Evolutionary conservation across 768 basidiomycete genomes (phyloP).

Genomic region (Suillus cothurnatus): DNA sequence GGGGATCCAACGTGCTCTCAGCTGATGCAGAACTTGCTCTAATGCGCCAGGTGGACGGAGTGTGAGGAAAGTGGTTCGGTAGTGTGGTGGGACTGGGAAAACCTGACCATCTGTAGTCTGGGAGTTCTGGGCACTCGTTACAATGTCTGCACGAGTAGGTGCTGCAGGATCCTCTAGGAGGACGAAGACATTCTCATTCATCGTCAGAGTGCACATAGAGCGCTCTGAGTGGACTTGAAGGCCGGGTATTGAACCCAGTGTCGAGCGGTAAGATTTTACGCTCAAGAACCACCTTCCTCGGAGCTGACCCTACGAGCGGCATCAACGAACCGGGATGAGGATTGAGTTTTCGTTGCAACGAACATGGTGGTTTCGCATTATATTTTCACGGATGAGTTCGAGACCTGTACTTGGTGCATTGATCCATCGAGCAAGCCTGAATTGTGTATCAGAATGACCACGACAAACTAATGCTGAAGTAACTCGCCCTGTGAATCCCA

Average conservation of each 20-base stretch:
- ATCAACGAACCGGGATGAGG: constrained; percentile 19
- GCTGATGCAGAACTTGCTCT: constrained; percentile 72
- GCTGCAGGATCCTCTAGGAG: constrained; percentile 75
- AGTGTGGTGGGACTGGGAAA: constrained; percentile 50
- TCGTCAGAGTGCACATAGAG: constrained; percentile 73
- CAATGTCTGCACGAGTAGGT: constrained; percentile 64
- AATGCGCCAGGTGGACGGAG: constrained; percentile 72
- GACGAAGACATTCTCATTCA: constrained; percentile 82
- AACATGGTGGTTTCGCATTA: constrained; percentile 69
- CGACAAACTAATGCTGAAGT: neutral
- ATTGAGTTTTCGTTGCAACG: constrained; percentile 22
- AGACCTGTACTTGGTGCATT: constrained; percentile 79
- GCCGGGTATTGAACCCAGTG: constrained; percentile 57
- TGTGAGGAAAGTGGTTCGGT: constrained; percentile 76
- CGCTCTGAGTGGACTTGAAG: constrained; percentile 58
- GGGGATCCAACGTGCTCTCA: constrained; percentile 76
- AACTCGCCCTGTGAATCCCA: constrained; percentile 68
- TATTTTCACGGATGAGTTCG: constrained; percentile 68
- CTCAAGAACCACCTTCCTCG: constrained; percentile 71
- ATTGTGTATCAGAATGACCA: constrained; percentile 8
- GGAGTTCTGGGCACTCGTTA: constrained; percentile 35
- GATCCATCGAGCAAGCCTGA: constrained; percentile 77
- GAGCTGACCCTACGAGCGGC: constrained; percentile 50
- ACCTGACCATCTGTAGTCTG: constrained; percentile 17
- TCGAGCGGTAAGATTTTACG: constrained; percentile 74